Evolutionary conservation across 176 grass and related monocot species (phyloP).

Genomic region (Cenchrus purpureus): DNA sequence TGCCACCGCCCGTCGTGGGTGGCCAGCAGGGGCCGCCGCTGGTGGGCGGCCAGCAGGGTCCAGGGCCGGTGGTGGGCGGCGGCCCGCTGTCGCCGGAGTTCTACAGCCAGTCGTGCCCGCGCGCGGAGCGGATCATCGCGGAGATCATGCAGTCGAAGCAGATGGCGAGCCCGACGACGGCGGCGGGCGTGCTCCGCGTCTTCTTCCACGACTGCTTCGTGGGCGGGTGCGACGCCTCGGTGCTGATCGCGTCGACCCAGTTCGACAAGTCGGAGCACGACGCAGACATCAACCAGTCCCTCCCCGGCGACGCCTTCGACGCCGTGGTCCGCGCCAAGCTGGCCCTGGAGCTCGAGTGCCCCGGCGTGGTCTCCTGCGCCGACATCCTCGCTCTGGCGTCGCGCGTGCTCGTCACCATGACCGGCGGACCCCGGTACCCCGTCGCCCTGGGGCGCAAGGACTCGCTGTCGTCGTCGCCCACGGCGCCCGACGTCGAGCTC

Average conservation of each 20-base stretch:
- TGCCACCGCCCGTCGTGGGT: no score
- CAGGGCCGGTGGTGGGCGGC: no score
- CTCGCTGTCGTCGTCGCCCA: constrained; percentile 55
- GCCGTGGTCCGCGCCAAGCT: constrained; percentile 72
- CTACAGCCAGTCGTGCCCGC: constrained; percentile 66
- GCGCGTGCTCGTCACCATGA: constrained; percentile 69
- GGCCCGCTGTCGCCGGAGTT: constrained; percentile 40
- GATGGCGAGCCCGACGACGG: constrained; percentile 76
- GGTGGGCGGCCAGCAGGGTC: background rate
- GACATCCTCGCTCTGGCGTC: constrained; percentile 79
- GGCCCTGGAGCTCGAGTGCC: constrained; percentile 84
- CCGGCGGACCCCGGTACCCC: constrained; percentile 69
- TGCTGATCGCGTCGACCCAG: constrained; percentile 64
- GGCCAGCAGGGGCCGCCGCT: background rate
- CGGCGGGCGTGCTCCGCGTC: constrained; percentile 73
- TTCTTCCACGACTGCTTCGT: constrained; percentile 98
- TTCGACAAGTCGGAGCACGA: constrained; percentile 70
- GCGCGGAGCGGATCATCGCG: constrained; percentile 69
- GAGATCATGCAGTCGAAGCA: constrained; percentile 73
- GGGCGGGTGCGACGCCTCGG: constrained; percentile 74
- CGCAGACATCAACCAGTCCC: constrained; percentile 80
- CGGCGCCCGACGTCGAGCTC: constrained; percentile 49
- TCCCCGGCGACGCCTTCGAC: constrained; percentile 85
- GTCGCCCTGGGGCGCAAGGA: constrained; percentile 77
- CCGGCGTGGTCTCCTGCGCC: constrained; percentile 86